These are phyloP conservation scores for Yamadazyma insecticola DNA, from an alignment of 805 yeast genomes.

Conservation along the genomic window DNA sequence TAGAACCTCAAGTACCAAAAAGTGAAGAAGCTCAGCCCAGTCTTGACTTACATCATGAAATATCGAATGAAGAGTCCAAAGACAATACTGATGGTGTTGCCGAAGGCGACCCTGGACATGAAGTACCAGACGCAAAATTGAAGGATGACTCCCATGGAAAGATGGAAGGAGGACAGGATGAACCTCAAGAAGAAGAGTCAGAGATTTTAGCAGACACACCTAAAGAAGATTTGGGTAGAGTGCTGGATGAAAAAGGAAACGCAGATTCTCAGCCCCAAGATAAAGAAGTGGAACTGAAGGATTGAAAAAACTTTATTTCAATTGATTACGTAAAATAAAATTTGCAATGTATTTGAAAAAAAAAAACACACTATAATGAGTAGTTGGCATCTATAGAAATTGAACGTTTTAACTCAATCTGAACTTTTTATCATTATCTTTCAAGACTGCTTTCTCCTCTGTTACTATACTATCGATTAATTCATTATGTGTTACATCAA, in stretches of 20 bases:
- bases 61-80: neutral
- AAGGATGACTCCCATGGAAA: neutral
- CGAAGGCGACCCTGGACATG: too few relatives aligned
- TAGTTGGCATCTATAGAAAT: too few relatives aligned
- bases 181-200: conserved; percentile 3
- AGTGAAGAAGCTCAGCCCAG: too few relatives aligned
- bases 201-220: neutral
- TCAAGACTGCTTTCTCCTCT: too few relatives aligned
- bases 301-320: neutral
- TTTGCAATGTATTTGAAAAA: too few relatives aligned
- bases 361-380: too few relatives aligned
- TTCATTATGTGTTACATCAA: conserved; percentile 85
- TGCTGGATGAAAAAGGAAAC: conserved; percentile 1
- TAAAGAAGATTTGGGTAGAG: neutral
- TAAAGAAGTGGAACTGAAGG: neutral
- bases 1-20: conserved; percentile 1
- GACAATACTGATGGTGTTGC: neutral
- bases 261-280: too few relatives aligned
- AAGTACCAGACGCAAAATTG: neutral
- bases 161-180: conserved; percentile 1
- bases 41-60: too few relatives aligned
- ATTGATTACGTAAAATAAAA: neutral
- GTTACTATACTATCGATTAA: conserved; percentile 88
- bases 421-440: too few relatives aligned
- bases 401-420: too few relatives aligned